Percentiles rank a stretch among this genome's conserved stretches.
These are phyloP conservation scores for Microbotryum lychnidis-dioicae DNA, from an alignment of 1,284 basidiomycete species.

Conservation along the genomic window DNA sequence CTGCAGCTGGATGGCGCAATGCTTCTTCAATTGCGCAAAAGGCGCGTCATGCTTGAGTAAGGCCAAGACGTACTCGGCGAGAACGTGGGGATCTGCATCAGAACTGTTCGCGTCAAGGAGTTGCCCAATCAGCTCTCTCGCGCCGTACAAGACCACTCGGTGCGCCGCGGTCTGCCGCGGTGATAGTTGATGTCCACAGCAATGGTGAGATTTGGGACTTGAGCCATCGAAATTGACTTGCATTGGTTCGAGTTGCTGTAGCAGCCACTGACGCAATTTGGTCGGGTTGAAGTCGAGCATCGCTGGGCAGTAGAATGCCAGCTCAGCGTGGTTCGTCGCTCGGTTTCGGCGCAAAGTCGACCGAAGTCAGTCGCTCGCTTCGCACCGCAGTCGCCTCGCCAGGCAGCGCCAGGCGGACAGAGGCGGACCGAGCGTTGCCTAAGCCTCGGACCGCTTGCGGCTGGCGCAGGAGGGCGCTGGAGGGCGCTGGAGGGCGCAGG, in stretches of 20 bases:
- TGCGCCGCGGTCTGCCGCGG: conserved; percentile 3
- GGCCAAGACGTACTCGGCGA: conserved; percentile 92
- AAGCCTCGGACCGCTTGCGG: too few relatives aligned
- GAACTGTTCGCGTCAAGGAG: conserved; percentile 53
- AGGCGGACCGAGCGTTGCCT: too few relatives aligned
- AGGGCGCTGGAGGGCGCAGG: too few relatives aligned
- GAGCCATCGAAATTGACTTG: conserved; percentile 41
- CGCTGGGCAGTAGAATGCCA: background rate
- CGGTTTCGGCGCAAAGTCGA: too few relatives aligned
- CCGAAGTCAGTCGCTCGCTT: too few relatives aligned
- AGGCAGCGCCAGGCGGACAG: too few relatives aligned
- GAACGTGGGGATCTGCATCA: conserved; percentile 87
- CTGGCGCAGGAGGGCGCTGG: too few relatives aligned
- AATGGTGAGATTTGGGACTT: background rate
- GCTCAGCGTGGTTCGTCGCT: too few relatives aligned
- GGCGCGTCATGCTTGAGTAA: conserved; percentile 80
- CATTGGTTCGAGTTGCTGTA: conserved; percentile 78
- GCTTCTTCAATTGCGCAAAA: conserved; percentile 71
- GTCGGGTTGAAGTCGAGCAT: background rate
- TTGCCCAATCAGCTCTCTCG: too few relatives aligned
- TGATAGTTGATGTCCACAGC: background rate
- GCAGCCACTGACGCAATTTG: conserved; percentile 53
- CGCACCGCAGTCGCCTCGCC: too few relatives aligned
- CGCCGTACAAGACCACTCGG: background rate
- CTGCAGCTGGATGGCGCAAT: conserved; percentile 66